Conservation (phyloP, 345 rosid species). For the Eucalyptus pumila region DNA sequence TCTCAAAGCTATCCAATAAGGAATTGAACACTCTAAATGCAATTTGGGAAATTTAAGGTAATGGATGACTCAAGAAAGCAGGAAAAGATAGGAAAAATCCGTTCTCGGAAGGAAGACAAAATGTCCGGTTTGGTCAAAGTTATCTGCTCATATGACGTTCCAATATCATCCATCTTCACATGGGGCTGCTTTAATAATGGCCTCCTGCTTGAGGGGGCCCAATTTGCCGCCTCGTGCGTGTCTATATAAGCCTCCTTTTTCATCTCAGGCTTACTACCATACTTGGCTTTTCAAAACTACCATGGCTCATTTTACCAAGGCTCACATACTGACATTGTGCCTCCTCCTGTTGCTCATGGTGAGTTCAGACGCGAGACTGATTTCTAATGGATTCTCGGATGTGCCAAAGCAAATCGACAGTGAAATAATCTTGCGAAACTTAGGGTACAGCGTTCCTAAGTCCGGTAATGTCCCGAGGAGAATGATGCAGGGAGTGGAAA, state of each 20-base stretch:
- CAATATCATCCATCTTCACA: neutral
- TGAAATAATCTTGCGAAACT: neutral
- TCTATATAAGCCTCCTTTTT: neutral
- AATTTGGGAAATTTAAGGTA: neutral
- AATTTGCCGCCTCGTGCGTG: neutral
- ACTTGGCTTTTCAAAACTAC: neutral
- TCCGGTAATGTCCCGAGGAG: neutral
- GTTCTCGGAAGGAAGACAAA: neutral
- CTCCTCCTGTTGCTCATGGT: conserved; percentile 1
- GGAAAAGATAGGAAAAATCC: neutral
- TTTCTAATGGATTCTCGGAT: neutral
- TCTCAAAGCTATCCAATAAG: neutral
- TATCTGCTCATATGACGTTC: neutral
- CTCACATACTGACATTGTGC: neutral
- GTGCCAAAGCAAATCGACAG: neutral
- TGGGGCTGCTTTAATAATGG: neutral
- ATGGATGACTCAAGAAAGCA: neutral
- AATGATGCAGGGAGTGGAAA: neutral
- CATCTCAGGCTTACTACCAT: neutral
- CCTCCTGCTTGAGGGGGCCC: neutral
- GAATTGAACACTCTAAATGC: neutral
- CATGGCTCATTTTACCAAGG: conserved; percentile 12
- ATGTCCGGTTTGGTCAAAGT: neutral
- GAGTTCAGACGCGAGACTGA: neutral
- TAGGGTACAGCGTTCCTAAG: neutral